Conservation (phyloP, 352 stramenopile genomes). For the Hyaloperonospora arabidopsidis region DNA sequence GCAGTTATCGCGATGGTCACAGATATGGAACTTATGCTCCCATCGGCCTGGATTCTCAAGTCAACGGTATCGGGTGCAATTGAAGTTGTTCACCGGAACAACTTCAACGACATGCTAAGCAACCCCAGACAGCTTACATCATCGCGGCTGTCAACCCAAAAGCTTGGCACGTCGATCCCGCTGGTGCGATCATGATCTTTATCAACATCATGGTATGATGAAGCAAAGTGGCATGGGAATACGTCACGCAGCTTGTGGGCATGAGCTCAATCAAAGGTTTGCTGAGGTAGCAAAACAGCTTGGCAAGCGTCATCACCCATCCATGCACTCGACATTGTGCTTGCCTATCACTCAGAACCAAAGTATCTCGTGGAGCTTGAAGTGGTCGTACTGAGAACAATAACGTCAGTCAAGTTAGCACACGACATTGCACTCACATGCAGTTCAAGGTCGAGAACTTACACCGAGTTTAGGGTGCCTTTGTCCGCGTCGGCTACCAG, state of each 20-base stretch:
- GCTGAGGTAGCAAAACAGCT: slow-evolving; percentile 83
- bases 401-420: slow-evolving; percentile 87
- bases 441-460: slow-evolving; percentile 91
- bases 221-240: slow-evolving; percentile 87
- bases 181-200: slow-evolving; percentile 90
- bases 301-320: slow-evolving; percentile 56
- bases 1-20: slow-evolving; percentile 47
- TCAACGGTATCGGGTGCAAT: slow-evolving; percentile 41
- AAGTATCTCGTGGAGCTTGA: slow-evolving; percentile 93
- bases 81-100: slow-evolving; percentile 82
- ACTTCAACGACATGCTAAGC: slow-evolving; percentile 90
- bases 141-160: slow-evolving; percentile 36
- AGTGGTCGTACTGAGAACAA: slow-evolving; percentile 84
- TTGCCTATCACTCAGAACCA: slow-evolving; percentile 90
- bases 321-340: slow-evolving; percentile 85
- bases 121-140: slow-evolving; percentile 80
- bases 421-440: slow-evolving; percentile 90
- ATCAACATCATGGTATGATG: slow-evolving; percentile 91
- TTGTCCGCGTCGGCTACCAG: slow-evolving; percentile 94
- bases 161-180: slow-evolving; percentile 86
- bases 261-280: slow-evolving; percentile 76
- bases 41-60: slow-evolving; percentile 54
- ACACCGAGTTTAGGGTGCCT: slow-evolving; percentile 89
- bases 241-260: slow-evolving; percentile 80
- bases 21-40: slow-evolving; percentile 64